phyloP scores from a whole-genome alignment of 139 green algal species.

The Nannochloris sp. region DNA sequence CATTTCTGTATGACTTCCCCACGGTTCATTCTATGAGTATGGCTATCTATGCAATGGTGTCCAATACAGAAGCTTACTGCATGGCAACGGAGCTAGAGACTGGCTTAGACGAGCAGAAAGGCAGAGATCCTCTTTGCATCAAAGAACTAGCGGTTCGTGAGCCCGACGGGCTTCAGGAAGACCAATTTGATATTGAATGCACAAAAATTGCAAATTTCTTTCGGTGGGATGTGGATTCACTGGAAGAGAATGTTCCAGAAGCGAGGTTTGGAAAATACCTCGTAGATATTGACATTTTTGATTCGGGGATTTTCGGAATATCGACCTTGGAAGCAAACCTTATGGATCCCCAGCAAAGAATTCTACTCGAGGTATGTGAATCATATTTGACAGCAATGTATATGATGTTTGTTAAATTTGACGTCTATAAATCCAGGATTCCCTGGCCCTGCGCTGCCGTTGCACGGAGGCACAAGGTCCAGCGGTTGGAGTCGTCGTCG shows the following conservation, averaged over 20 bases:
- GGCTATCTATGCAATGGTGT: neutral
- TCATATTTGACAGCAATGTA: too few species aligned
- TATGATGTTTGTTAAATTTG: too few species aligned
- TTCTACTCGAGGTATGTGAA: slow-evolving; percentile 47
- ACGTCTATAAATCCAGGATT: neutral
- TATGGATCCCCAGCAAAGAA: slow-evolving; percentile 72
- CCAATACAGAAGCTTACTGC: neutral
- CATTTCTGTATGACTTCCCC: slow-evolving; percentile 45
- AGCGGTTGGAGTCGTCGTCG: neutral
- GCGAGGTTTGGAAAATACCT: slow-evolving; percentile 49
- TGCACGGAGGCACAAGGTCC: neutral
- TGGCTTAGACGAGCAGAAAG: neutral
- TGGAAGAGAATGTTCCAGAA: neutral
- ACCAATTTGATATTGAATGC: slow-evolving; percentile 1
- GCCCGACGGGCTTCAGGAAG: neutral
- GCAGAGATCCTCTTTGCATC: neutral
- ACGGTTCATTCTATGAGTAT: neutral
- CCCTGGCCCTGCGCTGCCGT: slow-evolving; percentile 1
- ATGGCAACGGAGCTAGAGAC: neutral
- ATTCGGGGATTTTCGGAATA: slow-evolving; percentile 55
- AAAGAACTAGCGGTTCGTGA: neutral
- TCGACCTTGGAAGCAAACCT: slow-evolving; percentile 40
- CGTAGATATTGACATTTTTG: slow-evolving; percentile 48
- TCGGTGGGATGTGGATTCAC: slow-evolving; percentile 48
- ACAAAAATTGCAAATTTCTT: slow-evolving; percentile 17